A percentile compares a stretch with the other conserved stretches of the same genome.
Conservation (phyloP, 331 rosid genomes). For the Malus hybrid region DNA sequence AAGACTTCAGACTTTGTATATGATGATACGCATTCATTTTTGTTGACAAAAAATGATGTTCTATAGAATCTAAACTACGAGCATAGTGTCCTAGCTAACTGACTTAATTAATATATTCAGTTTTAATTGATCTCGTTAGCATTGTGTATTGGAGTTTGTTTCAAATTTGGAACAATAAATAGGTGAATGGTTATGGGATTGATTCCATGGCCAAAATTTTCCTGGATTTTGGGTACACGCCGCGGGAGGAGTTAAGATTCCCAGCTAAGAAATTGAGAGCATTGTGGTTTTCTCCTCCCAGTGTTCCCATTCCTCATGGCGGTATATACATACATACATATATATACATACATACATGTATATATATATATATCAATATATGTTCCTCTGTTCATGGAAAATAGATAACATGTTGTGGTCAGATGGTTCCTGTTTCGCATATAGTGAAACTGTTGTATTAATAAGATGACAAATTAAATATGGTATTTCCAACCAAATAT, state of each 20-base stretch:
- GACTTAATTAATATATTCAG: too few species aligned
- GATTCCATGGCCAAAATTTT: constrained; percentile 74
- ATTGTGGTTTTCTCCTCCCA: constrained; percentile 89
- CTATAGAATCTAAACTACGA: too few species aligned
- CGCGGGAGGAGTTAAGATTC: constrained; percentile 61
- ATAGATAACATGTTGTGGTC: neutral
- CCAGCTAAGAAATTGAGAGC: constrained; percentile 86
- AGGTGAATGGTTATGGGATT: constrained; percentile 88
- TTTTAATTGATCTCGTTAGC: neutral
- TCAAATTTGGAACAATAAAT: neutral
- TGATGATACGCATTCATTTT: neutral
- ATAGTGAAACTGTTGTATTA: constrained; percentile 11
- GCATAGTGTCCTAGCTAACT: too few species aligned
- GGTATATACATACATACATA: constrained; percentile 5
- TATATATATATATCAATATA: too few species aligned
- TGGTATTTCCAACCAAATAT: constrained; percentile 31
- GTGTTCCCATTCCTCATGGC: constrained; percentile 17
- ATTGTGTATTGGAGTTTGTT: neutral
- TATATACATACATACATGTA: too few species aligned
- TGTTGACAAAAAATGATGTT: too few species aligned
- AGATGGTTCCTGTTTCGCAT: neutral
- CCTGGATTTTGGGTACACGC: constrained; percentile 75
- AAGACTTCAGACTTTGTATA: neutral
- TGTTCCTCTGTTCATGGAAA: neutral
- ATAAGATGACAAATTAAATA: constrained; percentile 7